Evolutionary conservation across 352 stramenopile genomes (phyloP).

Genomic region (Phytophthora podocarpi): DNA sequence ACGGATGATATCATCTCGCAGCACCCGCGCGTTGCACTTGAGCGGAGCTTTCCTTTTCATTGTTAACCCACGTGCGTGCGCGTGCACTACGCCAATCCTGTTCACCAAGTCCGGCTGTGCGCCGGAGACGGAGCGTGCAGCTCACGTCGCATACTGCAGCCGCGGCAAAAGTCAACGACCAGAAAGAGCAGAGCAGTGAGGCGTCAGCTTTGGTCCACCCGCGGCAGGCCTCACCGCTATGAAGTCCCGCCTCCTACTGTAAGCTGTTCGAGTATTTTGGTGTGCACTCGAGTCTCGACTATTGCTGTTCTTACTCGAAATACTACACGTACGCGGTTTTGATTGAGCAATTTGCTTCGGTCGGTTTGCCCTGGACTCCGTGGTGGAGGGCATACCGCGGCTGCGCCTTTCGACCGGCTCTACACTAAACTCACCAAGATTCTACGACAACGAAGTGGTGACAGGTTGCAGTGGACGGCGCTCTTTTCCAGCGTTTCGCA

Average conservation of each 20-base stretch:
- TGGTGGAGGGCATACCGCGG: too few species aligned
- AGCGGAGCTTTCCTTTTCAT: too few species aligned
- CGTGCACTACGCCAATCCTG: conserved; percentile 21
- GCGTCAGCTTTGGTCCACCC: conserved; percentile 9
- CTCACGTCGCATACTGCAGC: conserved; percentile 27
- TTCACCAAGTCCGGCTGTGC: conserved; percentile 12
- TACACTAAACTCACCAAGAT: conserved; percentile 14
- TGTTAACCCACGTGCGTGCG: conserved; percentile 32
- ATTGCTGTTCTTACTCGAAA: conserved; percentile 23
- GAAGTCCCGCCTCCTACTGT: neutral
- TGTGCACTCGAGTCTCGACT: conserved; percentile 7
- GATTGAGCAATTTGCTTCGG: too few species aligned
- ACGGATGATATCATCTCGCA: too few species aligned
- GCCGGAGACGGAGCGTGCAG: conserved; percentile 19
- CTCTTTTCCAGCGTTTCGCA: conserved; percentile 31
- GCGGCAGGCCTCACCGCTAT: too few species aligned
- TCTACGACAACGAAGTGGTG: conserved; percentile 20
- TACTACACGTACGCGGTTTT: too few species aligned
- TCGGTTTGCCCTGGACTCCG: too few species aligned
- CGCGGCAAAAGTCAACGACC: neutral
- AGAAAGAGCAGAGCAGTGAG: conserved; percentile 4
- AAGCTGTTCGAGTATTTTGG: conserved; percentile 2
- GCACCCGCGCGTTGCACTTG: neutral
- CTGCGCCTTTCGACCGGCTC: conserved; percentile 15
- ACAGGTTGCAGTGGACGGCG: conserved; percentile 17